phyloP scores from a whole-genome alignment of 108 stramenopile genomes.

The Schizochytrium sp. region DNA sequence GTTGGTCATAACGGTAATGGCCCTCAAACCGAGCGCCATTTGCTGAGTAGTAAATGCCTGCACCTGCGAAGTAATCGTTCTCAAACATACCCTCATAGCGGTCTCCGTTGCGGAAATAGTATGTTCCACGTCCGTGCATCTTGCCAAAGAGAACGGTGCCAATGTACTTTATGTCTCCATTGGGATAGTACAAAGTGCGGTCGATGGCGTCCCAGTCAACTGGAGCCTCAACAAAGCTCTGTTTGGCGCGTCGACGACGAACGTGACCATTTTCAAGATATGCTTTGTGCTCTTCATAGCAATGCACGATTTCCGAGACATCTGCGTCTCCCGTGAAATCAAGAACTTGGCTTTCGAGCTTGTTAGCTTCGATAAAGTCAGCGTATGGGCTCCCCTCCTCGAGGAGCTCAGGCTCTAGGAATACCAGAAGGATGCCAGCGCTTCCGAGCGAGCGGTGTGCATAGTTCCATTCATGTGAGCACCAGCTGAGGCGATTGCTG shows the following conservation, averaged over 20 bases:
- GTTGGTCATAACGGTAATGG: not conserved
- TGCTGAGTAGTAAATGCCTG: not conserved
- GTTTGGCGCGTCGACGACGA: not conserved
- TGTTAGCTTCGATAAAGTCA: not conserved
- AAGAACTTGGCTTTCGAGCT: not conserved
- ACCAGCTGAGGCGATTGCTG: not conserved
- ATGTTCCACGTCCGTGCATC: slow-evolving; percentile 23
- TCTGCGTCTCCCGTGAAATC: not conserved
- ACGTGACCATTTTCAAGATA: not conserved
- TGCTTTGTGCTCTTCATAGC: not conserved
- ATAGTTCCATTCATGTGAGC: not conserved
- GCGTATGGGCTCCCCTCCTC: not conserved
- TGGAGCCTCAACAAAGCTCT: not conserved
- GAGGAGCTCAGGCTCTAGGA: slow-evolving; percentile 9
- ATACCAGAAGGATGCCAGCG: not conserved
- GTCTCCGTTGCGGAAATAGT: not conserved
- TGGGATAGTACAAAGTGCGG: not conserved
- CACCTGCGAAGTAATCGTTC: not conserved
- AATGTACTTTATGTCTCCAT: not conserved
- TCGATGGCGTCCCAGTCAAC: slow-evolving; percentile 23
- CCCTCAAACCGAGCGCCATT: not conserved
- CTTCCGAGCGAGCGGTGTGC: not conserved
- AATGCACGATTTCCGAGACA: not conserved
- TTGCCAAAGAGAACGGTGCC: slow-evolving; percentile 21
- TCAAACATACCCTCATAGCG: not conserved